Evolutionary conservation across 2,329 filamentous ascomycete genomes (phyloP).

Genomic region (Neonectria sp.): DNA sequence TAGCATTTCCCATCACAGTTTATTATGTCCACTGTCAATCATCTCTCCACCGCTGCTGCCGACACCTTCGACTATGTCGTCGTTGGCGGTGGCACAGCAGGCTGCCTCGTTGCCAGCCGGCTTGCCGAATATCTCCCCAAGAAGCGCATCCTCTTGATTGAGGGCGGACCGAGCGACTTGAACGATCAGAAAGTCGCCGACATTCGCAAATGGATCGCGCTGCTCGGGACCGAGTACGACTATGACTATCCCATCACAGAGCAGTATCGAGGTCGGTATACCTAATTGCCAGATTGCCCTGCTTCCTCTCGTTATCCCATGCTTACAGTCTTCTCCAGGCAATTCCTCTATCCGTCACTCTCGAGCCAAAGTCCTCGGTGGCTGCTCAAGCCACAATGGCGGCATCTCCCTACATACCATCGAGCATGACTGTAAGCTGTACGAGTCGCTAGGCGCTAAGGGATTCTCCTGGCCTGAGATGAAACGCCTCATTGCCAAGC

Average conservation of each 20-base stretch:
- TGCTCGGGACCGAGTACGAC: constrained; percentile 85
- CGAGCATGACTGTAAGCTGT: constrained; percentile 82
- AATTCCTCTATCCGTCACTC: constrained; percentile 89
- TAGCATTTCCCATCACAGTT: background rate
- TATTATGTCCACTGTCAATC: background rate
- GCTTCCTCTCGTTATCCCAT: too few relatives aligned
- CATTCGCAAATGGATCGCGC: constrained; percentile 83
- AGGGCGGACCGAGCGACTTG: constrained; percentile 85
- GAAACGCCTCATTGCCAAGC: constrained; percentile 79
- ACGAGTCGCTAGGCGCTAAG: constrained; percentile 80
- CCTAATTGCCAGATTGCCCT: background rate
- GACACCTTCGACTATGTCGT: constrained; percentile 55
- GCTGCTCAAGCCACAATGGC: constrained; percentile 88
- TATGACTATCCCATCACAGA: constrained; percentile 87
- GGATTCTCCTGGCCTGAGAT: constrained; percentile 86
- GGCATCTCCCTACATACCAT: constrained; percentile 87
- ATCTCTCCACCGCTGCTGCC: background rate
- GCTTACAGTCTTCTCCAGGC: constrained; percentile 60
- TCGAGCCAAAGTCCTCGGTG: constrained; percentile 85
- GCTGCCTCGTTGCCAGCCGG: constrained; percentile 16
- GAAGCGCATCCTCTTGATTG: constrained; percentile 78
- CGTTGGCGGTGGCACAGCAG: constrained; percentile 22
- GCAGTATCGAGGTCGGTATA: constrained; percentile 58
- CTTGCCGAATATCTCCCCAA: constrained; percentile 8
- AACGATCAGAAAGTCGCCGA: constrained; percentile 85